phyloP scores from a whole-genome alignment of 805 yeast genomes.

The Spathaspora boniae region DNA sequence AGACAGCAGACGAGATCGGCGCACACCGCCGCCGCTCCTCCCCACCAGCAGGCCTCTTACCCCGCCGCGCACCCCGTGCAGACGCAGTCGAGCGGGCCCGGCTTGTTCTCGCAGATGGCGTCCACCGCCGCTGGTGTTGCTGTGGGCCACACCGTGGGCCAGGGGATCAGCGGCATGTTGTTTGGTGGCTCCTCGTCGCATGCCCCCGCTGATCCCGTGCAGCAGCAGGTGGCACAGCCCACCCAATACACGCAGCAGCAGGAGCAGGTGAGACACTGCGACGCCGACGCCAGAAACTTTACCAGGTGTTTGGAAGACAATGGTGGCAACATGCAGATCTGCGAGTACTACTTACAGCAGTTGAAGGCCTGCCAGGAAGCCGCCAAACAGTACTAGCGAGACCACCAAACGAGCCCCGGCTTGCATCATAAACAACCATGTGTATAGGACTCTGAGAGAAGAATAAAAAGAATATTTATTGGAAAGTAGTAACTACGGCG shows the following conservation, averaged over 20 bases:
- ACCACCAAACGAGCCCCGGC: background rate
- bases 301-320: conserved; percentile 94
- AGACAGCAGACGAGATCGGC: conserved; percentile 63
- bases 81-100: conserved; percentile 58
- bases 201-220: conserved; percentile 42
- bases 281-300: conserved; percentile 89
- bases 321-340: conserved; percentile 92
- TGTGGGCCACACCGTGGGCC: conserved; percentile 96
- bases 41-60: conserved; percentile 34
- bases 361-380: conserved; percentile 97
- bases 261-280: conserved; percentile 64
- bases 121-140: conserved; percentile 99
- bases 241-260: conserved; percentile 29
- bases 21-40: conserved; percentile 67
- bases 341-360: conserved; percentile 96
- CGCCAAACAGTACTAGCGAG: conserved; percentile 64
- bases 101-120: conserved; percentile 95
- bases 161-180: conserved; percentile 87
- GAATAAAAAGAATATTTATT: background rate
- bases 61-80: conserved; percentile 49
- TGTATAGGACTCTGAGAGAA: conserved; percentile 1
- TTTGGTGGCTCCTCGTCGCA: conserved; percentile 68
- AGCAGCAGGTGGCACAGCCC: conserved; percentile 40
- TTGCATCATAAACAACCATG: background rate
- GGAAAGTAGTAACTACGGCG: no score